Evolutionary conservation across 768 basidiomycete genomes (phyloP).

Genomic region (Chiua virens): DNA sequence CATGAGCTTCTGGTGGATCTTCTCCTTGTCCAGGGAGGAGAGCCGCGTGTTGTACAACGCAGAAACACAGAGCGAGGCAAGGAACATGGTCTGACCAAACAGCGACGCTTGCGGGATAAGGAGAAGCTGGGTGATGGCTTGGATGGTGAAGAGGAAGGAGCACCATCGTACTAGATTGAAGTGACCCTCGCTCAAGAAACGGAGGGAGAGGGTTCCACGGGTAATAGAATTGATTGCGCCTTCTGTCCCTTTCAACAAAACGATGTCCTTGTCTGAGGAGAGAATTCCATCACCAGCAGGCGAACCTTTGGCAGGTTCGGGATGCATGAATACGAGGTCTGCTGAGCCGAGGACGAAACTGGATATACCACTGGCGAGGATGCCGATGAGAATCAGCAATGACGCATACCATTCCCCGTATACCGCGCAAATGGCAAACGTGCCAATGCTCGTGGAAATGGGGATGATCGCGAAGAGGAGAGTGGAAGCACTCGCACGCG

Average conservation of each 20-base stretch:
- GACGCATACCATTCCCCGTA: conserved; percentile 28
- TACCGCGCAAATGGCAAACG: conserved; percentile 17
- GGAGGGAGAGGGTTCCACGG: conserved; percentile 25
- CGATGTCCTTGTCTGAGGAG: conserved; percentile 13
- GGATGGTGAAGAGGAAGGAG: conserved; percentile 21
- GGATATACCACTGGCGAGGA: conserved; percentile 29
- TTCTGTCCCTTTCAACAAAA: conserved; percentile 29
- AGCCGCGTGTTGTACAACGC: conserved; percentile 25
- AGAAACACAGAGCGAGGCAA: conserved; percentile 25
- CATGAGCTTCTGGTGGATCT: conserved; percentile 12
- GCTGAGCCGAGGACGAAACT: conserved; percentile 26
- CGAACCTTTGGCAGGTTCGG: conserved; percentile 22
- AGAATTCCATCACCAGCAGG: conserved; percentile 33
- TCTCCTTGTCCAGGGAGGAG: conserved; percentile 33
- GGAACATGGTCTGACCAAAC: conserved; percentile 33
- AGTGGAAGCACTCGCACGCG: not conserved
- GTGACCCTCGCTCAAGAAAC: conserved; percentile 13
- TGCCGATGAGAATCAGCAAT: conserved; percentile 29
- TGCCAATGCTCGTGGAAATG: conserved; percentile 19
- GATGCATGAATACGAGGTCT: conserved; percentile 20
- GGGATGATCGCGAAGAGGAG: conserved; percentile 17
- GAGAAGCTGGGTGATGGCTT: conserved; percentile 28
- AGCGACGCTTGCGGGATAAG: conserved; percentile 28
- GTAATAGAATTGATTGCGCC: conserved; percentile 30
- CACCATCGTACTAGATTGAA: conserved; percentile 18